Percentiles rank a stretch among this genome's conserved stretches.
These are phyloP conservation scores for Cladochytrium replicatum DNA, from an alignment of 192 early-diverging fungal species.

Conservation along the genomic window DNA sequence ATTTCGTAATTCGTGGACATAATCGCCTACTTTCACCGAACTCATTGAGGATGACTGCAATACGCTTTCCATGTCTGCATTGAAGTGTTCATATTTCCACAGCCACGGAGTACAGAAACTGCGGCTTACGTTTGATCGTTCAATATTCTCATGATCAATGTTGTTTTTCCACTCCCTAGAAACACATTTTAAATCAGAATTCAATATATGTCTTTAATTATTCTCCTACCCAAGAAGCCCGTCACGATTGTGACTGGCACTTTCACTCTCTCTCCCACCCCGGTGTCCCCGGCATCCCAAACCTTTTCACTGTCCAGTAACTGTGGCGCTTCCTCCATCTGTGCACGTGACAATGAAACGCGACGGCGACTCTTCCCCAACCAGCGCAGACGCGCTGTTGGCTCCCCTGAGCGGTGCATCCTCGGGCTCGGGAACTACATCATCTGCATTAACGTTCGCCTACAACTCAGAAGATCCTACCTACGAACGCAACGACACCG, in stretches of 20 bases:
- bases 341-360: too few species aligned
- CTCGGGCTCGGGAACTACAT: too few species aligned
- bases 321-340: too few species aligned
- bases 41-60: constrained; percentile 98
- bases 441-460: too few species aligned
- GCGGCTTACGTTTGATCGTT: constrained; percentile 17
- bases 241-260: constrained; percentile 58
- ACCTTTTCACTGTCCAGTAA: too few species aligned
- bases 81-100: constrained; percentile 43
- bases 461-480: too few species aligned
- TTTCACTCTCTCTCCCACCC: neutral
- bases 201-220: neutral
- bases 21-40: constrained; percentile 71
- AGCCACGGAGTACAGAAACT: neutral
- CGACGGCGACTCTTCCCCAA: too few species aligned
- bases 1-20: constrained; percentile 12
- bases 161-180: constrained; percentile 75
- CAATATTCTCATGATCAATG: constrained; percentile 61
- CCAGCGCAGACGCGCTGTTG: too few species aligned
- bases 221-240: constrained; percentile 41
- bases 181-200: neutral
- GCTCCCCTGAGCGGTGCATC: too few species aligned
- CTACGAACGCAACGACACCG: too few species aligned
- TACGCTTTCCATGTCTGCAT: constrained; percentile 82
- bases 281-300: too few species aligned